Evolutionary conservation across 805 yeast genomes (phyloP).

Genomic region (Suhomyces xylopsoci): DNA sequence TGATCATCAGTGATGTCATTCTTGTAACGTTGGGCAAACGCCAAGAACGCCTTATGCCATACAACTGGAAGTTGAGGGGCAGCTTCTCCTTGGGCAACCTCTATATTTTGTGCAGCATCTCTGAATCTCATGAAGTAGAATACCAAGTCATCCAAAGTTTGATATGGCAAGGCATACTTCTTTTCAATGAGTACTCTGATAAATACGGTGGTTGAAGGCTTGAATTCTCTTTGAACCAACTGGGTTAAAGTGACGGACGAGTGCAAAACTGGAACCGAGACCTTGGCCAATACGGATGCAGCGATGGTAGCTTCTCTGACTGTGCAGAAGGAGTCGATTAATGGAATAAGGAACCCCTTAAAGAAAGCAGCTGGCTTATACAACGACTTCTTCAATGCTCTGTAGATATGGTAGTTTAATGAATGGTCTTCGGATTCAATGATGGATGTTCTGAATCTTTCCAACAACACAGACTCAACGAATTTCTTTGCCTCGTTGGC

Average conservation of each 20-base stretch:
- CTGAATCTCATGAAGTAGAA: constrained; percentile 92
- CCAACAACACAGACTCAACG: constrained; percentile 63
- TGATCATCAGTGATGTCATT: constrained; percentile 99
- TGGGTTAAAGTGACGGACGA: constrained; percentile 93
- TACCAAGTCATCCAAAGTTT: constrained; percentile 90
- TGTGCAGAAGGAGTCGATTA: constrained; percentile 84
- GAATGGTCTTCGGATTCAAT: constrained; percentile 73
- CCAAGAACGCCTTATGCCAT: constrained; percentile 95
- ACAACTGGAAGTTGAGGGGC: constrained; percentile 81
- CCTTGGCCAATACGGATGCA: constrained; percentile 83
- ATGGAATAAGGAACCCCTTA: constrained; percentile 91
- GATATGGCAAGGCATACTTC: constrained; percentile 95
- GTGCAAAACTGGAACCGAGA: constrained; percentile 91
- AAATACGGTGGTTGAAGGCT: constrained; percentile 87
- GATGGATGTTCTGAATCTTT: constrained; percentile 67
- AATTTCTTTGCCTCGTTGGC: constrained; percentile 88
- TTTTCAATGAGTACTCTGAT: constrained; percentile 87
- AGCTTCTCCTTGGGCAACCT: constrained; percentile 32
- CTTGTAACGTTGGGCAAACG: constrained; percentile 93
- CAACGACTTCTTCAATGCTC: constrained; percentile 86
- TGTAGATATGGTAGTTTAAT: constrained; percentile 87
- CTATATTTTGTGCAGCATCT: constrained; percentile 47
- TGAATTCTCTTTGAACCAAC: constrained; percentile 72
- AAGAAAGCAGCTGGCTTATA: constrained; percentile 98
- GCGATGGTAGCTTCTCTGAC: constrained; percentile 93